Base-by-base conservation (phyloP, 192 early-diverging fungal genomes). In the Backusella circina region DNA sequence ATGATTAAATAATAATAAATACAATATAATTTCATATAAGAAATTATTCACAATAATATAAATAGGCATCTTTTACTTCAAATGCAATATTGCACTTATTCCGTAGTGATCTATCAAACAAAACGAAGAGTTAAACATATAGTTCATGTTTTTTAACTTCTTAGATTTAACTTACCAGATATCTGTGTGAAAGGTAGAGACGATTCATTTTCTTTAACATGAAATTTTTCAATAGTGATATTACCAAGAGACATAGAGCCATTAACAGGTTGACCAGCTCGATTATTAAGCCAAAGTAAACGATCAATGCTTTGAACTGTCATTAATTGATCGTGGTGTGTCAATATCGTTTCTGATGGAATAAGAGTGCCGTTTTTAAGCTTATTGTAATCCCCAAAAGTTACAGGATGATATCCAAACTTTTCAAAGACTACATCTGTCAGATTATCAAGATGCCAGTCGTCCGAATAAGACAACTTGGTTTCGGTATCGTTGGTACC, bases 381-480 rank as follows among this genome's bases (percentile, higher is more conserved):
- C 15, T 85, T 72, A 2, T 80, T 74, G 18, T 86, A 86, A 57
- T 94, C 92, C 33, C 90, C 92, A 85, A 91, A 92, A 1, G 94
- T 94, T 10, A 95, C 86, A 10, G 93, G 93, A 41, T 94, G 92
- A 73, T 90, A 85, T 3, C 90, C 91, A 36, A 83, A 84, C 10
- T 83, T 73, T 72, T 91, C 86, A 32, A 86, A 80, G 37, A 90
- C 77, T 26, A 89, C 54, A 75, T 94, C 93, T 9, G n/a, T 75
- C 65, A 74, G 32, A 7, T 47, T 41, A 30, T 61, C 12, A 5
- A 79, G 9, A 2, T 47, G 69, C 61, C 70, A 57, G 7, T 39
- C 26, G 26, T 75, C 30, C 13, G 32, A 41, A 32, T 30, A 69
- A 13, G 33, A 38, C 26, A 67, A 12, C 16, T 70, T 32, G 31